phyloP scores from a whole-genome alignment of 805 yeast genomes.

The Yarrowia osloensis region DNA sequence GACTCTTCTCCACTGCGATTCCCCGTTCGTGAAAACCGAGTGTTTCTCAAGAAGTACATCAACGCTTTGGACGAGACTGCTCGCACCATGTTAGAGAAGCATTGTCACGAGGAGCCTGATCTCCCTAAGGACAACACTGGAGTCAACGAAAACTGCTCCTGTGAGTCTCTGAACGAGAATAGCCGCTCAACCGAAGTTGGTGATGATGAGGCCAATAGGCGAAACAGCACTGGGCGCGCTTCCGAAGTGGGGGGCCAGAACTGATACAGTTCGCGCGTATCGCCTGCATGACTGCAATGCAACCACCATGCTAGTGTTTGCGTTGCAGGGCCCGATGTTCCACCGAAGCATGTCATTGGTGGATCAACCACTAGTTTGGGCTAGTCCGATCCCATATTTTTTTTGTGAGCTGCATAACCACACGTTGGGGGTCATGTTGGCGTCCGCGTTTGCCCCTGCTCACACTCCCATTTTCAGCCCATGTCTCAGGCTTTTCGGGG shows the following conservation, averaged over 20 bases:
- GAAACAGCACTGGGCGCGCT: background rate
- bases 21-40: conserved; percentile 70
- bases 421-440: background rate
- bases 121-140: background rate
- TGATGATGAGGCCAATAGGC: background rate
- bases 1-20: conserved; percentile 66
- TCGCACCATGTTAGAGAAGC: background rate
- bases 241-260: background rate
- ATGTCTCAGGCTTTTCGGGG: background rate
- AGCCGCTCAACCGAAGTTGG: background rate
- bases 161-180: background rate
- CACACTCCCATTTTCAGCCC: background rate
- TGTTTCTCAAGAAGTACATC: conserved; percentile 44
- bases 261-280: background rate
- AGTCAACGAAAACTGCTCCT: background rate
- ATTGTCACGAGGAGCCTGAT: conserved; percentile 1
- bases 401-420: background rate
- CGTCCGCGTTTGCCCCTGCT: background rate
- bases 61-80: conserved; percentile 35
- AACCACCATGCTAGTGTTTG: background rate
- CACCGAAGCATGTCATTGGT: conserved; percentile 3
- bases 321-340: conserved; percentile 11
- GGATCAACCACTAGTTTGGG: background rate
- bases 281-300: background rate
- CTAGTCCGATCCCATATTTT: background rate